Evolutionary conservation across 1,139 yeast genomes (phyloP).

Genomic region (Geotrichum cucujoidarum): DNA sequence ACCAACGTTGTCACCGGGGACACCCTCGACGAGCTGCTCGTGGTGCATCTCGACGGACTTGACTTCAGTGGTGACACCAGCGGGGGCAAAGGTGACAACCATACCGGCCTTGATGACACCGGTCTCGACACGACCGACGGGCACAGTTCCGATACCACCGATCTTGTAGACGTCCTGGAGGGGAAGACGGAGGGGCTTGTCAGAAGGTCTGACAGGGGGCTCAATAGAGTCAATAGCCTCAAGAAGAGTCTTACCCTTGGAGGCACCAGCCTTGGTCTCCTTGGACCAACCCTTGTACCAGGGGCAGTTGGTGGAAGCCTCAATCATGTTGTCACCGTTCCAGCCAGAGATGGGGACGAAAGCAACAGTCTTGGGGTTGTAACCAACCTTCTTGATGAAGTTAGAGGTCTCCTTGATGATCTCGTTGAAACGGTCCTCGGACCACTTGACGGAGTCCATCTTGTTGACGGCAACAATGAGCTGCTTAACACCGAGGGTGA

Average conservation of each 20-base stretch:
- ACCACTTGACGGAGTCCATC: constrained; percentile 91
- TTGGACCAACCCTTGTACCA: constrained; percentile 92
- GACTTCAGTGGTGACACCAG: constrained; percentile 89
- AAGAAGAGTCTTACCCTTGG: constrained; percentile 79
- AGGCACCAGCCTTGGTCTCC: constrained; percentile 76
- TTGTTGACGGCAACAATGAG: constrained; percentile 88
- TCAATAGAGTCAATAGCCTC: constrained; percentile 85
- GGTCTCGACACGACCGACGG: constrained; percentile 93
- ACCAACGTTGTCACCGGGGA: constrained; percentile 97
- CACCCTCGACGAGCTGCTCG: constrained; percentile 82
- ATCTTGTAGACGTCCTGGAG: constrained; percentile 90
- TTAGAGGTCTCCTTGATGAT: constrained; percentile 77
- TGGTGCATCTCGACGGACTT: constrained; percentile 94
- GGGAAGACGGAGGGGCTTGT: constrained; percentile 88
- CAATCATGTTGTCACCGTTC: constrained; percentile 95
- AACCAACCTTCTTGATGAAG: constrained; percentile 91
- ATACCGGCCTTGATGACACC: constrained; percentile 89
- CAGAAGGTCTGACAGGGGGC: constrained; percentile 81
- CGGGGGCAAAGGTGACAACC: constrained; percentile 88
- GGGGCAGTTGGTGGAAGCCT: constrained; percentile 73
- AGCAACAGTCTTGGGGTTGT: constrained; percentile 88
- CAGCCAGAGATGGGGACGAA: constrained; percentile 91
- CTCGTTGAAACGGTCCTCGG: constrained; percentile 74
- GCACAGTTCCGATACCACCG: constrained; percentile 92
- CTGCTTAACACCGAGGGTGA: constrained; percentile 86